These are phyloP conservation scores for Aspergillus oerlinghausenensis DNA, from an alignment of 2,329 filamentous ascomycete species.

Conservation along the genomic window DNA sequence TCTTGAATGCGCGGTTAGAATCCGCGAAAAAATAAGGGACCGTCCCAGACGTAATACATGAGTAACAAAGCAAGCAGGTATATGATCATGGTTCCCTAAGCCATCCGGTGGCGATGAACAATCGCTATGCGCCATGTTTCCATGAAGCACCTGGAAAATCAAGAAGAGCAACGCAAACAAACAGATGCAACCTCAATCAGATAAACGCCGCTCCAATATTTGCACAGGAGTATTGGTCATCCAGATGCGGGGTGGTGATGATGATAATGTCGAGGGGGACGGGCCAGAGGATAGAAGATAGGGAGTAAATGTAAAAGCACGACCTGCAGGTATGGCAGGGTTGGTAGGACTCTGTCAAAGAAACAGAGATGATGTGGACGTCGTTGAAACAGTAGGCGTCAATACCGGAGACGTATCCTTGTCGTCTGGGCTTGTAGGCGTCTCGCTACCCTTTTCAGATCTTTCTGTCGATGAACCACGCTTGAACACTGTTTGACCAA, in stretches of 20 bases:
- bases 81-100: constrained; percentile 7
- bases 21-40: constrained; percentile 5
- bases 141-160: constrained; percentile 1
- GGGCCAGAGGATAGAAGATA: constrained; percentile 1
- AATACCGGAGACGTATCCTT: constrained; percentile 32
- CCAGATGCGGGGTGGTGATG: background rate
- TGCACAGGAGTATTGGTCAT: constrained; percentile 9
- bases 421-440: constrained; percentile 25
- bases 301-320: constrained; percentile 4
- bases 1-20: constrained; percentile 7
- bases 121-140: constrained; percentile 9
- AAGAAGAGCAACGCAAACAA: constrained; percentile 8
- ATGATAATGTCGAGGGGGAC: constrained; percentile 1
- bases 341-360: background rate
- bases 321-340: background rate
- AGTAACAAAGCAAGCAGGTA: constrained; percentile 6
- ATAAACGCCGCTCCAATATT: constrained; percentile 19
- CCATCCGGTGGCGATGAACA: constrained; percentile 9
- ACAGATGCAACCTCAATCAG: constrained; percentile 6
- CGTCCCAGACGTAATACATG: constrained; percentile 3
- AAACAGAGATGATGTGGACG: constrained; percentile 32
- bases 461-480: constrained; percentile 38
- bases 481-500: constrained; percentile 44
- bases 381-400: constrained; percentile 32
- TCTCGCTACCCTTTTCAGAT: constrained; percentile 27